A percentile compares a stretch with the other conserved stretches of the same genome.
Conservation (phyloP, 2,329 filamentous ascomycete species). For the Botrytis elliptica region DNA sequence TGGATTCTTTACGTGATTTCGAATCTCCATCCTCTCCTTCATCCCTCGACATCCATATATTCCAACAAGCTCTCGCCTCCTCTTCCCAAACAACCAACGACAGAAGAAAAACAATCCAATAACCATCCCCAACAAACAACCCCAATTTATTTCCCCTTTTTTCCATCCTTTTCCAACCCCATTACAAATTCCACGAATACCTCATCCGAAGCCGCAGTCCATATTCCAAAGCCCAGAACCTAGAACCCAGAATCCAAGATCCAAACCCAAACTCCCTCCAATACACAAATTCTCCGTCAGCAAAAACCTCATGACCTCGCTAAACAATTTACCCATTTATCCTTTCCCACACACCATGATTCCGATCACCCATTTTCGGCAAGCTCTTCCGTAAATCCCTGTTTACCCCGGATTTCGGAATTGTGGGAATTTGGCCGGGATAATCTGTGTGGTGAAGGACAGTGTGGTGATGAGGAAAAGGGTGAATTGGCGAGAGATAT, state of each 20-base stretch:
- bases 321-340: constrained; percentile 1
- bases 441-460: not conserved
- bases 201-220: not conserved
- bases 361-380: not conserved
- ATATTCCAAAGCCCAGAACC: not conserved
- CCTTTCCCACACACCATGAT: not conserved
- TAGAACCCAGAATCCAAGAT: not conserved
- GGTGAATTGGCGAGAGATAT: not conserved
- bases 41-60: not conserved
- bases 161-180: not conserved
- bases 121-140: not conserved
- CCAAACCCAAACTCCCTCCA: not conserved
- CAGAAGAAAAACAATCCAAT: not conserved
- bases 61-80: not conserved
- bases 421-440: not conserved
- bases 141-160: not conserved
- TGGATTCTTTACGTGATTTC: not conserved
- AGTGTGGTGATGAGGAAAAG: not conserved
- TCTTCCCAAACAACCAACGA: no score
- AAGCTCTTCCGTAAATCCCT: constrained; percentile 1
- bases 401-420: constrained; percentile 12
- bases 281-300: not conserved
- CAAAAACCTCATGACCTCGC: not conserved
- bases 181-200: not conserved
- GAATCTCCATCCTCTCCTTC: not conserved